Evolutionary conservation across 1,284 basidiomycete genomes (phyloP).

Genomic region (Boletus holoroseus): DNA sequence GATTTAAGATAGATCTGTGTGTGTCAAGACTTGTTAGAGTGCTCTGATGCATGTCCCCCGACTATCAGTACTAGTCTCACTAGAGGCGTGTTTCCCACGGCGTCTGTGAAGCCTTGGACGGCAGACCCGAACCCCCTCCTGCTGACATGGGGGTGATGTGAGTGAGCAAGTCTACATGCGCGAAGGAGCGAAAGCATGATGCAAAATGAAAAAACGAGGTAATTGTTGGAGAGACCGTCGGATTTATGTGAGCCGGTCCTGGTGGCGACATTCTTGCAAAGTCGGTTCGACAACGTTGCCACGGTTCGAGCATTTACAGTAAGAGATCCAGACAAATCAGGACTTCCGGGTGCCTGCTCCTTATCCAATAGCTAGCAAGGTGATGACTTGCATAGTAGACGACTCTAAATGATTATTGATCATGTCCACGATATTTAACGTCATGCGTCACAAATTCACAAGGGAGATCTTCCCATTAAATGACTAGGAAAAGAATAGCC

Average conservation of each 20-base stretch:
- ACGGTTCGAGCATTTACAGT: not conserved
- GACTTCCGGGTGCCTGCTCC: not conserved
- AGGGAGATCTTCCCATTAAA: slow-evolving; percentile 36
- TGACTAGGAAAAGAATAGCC: slow-evolving; percentile 15
- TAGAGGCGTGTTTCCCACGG: slow-evolving; percentile 92
- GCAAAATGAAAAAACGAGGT: no score
- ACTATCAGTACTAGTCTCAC: slow-evolving; percentile 44
- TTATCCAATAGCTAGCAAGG: not conserved
- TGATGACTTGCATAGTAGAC: slow-evolving; percentile 1
- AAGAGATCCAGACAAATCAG: not conserved
- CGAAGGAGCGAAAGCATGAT: slow-evolving; percentile 40
- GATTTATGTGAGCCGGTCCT: not conserved
- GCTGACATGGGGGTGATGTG: slow-evolving; percentile 1
- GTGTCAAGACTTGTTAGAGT: slow-evolving; percentile 1
- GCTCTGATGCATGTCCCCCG: not conserved
- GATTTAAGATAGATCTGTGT: slow-evolving; percentile 75
- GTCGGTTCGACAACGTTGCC: not conserved
- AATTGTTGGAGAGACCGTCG: not conserved
- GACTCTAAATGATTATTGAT: slow-evolving; percentile 19
- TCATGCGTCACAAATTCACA: slow-evolving; percentile 25
- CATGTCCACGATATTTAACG: slow-evolving; percentile 14
- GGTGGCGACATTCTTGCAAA: slow-evolving; percentile 24
- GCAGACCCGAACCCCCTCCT: slow-evolving; percentile 47
- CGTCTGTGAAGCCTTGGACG: slow-evolving; percentile 81
- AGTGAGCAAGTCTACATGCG: slow-evolving; percentile 18